These are phyloP conservation scores for Crithidia expoeki DNA, from an alignment of 208 protist genomes.

Conservation along the genomic window DNA sequence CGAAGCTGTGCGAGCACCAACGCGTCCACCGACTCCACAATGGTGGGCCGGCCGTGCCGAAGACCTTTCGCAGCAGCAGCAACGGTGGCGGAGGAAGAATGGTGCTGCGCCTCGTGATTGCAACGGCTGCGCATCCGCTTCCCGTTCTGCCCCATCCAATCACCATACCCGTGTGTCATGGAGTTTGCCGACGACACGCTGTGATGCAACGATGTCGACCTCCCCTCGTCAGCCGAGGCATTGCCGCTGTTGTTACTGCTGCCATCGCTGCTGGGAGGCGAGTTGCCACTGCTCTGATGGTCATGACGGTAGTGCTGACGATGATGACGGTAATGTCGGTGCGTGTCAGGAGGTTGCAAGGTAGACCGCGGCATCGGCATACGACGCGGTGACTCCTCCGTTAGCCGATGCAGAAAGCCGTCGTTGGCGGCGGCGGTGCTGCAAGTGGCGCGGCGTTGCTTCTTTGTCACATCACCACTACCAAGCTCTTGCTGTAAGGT, in stretches of 20 bases:
- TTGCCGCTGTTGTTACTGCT: not conserved
- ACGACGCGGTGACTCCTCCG: conserved; percentile 34
- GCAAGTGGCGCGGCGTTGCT: not conserved
- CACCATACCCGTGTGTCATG: too few relatives aligned
- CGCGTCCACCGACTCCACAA: conserved; percentile 60
- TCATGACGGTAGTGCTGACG: too few relatives aligned
- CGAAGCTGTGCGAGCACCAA: conserved; percentile 64
- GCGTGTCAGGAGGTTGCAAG: not conserved
- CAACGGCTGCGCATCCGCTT: conserved; percentile 12
- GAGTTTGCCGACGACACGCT: not conserved
- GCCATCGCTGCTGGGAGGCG: conserved; percentile 1
- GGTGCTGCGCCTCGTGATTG: not conserved
- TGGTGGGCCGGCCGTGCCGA: conserved; percentile 25
- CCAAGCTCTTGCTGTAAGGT: conserved; percentile 6
- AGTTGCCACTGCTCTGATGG: not conserved
- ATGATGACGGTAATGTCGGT: not conserved
- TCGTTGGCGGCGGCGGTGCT: conserved; percentile 13
- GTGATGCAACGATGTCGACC: not conserved
- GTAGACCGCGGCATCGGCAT: conserved; percentile 19
- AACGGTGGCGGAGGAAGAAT: not conserved
- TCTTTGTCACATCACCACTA: not conserved
- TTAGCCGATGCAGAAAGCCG: conserved; percentile 32
- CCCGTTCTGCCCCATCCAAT: not conserved
- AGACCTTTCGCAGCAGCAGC: not conserved
- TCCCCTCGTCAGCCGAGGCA: not conserved